Conservation (phyloP, 495 filamentous ascomycete genomes). For the Achaetomiella virescens region DNA sequence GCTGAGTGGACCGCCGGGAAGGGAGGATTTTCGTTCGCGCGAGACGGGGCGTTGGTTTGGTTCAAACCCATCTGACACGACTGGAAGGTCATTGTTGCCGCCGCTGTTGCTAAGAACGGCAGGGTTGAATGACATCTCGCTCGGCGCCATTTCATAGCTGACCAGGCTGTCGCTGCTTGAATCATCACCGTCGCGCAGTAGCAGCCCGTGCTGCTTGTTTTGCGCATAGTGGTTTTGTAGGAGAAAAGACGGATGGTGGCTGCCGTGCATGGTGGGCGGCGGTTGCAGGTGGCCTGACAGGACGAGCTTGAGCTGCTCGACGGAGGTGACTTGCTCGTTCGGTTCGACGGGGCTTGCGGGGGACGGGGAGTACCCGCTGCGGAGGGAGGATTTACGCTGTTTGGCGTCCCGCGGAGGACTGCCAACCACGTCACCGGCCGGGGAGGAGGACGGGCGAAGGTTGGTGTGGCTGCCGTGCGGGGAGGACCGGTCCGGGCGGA, state of each 20-base stretch:
- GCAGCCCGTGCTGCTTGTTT: conserved; percentile 1
- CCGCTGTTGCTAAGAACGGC: conserved; percentile 8
- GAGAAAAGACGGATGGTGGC: neutral
- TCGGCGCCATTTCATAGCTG: conserved; percentile 49
- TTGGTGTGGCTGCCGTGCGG: conserved; percentile 37
- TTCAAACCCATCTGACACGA: too few relatives aligned
- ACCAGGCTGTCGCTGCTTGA: conserved; percentile 54
- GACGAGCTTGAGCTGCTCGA: conserved; percentile 80
- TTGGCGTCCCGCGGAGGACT: neutral
- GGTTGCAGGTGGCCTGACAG: conserved; percentile 48
- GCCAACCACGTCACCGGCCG: conserved; percentile 5
- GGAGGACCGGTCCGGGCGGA: conserved; percentile 26
- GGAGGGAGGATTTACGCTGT: conserved; percentile 39
- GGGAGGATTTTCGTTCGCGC: conserved; percentile 17
- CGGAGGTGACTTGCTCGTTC: conserved; percentile 61
- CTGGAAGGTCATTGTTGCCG: neutral
- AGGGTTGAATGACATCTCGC: conserved; percentile 48
- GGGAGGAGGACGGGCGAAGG: conserved; percentile 39
- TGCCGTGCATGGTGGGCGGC: conserved; percentile 22
- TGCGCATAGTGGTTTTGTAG: neutral
- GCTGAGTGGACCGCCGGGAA: conserved; percentile 38
- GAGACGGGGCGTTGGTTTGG: conserved; percentile 15
- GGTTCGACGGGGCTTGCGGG: conserved; percentile 42
- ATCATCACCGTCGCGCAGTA: conserved; percentile 29
- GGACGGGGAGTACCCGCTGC: conserved; percentile 44